These are phyloP conservation scores for Fusarium odoratissimum DNA, from an alignment of 2,329 filamentous ascomycete species.

Conservation along the genomic window DNA sequence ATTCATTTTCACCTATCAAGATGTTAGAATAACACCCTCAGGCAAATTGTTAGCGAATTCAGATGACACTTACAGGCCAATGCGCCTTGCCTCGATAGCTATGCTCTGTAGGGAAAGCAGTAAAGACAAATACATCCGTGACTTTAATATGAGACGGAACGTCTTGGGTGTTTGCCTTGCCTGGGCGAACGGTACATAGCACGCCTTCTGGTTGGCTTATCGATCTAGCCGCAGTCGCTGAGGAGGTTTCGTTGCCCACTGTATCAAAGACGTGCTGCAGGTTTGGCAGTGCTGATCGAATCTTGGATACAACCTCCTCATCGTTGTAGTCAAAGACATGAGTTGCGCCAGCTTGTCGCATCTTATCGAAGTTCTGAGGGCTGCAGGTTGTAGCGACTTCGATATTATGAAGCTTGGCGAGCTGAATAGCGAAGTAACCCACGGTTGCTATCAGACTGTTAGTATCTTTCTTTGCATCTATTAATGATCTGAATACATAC, in stretches of 20 bases:
- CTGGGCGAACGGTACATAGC: constrained; percentile 57
- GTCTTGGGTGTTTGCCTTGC: constrained; percentile 53
- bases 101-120: constrained; percentile 56
- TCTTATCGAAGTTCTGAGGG: constrained; percentile 45
- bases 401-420: constrained; percentile 48
- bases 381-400: constrained; percentile 52
- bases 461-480: too few species aligned
- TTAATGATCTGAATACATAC: constrained; percentile 9
- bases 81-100: constrained; percentile 45
- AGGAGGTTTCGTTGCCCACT: constrained; percentile 53
- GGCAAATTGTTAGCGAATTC: too few species aligned
- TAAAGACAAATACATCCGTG: constrained; percentile 58
- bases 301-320: constrained; percentile 48
- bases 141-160: constrained; percentile 49
- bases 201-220: constrained; percentile 37
- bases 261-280: constrained; percentile 55
- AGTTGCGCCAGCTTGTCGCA: constrained; percentile 47
- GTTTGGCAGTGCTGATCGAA: constrained; percentile 46
- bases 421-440: constrained; percentile 45
- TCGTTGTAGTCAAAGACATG: constrained; percentile 57
- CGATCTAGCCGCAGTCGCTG: constrained; percentile 45
- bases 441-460: constrained; percentile 16
- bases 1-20: constrained; percentile 18
- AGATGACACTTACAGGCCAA: constrained; percentile 52
- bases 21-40: too few species aligned